These are phyloP conservation scores for Eruca vesicaria DNA, from an alignment of 441 rosid genomes.

Conservation along the genomic window DNA sequence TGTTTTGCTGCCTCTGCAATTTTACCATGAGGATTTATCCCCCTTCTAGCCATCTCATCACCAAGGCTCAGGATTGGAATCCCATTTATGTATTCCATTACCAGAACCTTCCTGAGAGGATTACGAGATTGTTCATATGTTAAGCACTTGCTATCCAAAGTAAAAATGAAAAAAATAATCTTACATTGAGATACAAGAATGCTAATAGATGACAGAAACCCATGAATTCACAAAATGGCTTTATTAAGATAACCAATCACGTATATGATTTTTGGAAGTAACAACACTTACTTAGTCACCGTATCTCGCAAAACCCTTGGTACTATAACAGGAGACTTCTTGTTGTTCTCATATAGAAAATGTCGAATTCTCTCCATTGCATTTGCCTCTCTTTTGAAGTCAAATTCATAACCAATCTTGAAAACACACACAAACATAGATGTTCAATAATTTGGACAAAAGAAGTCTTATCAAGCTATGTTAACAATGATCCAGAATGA, in stretches of 20 bases:
- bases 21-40: conserved; percentile 84
- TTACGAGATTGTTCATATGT: conserved; percentile 1
- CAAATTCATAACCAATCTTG: conserved; percentile 95
- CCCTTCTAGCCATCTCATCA: conserved; percentile 89
- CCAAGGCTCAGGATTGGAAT: conserved; percentile 89
- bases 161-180: background rate
- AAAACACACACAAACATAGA: conserved; percentile 8
- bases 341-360: conserved; percentile 73
- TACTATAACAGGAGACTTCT: conserved; percentile 76
- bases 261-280: background rate
- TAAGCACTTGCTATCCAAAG: background rate
- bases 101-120: conserved; percentile 63
- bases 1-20: conserved; percentile 87
- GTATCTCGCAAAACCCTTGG: conserved; percentile 61
- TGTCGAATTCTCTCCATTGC: conserved; percentile 81
- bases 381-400: conserved; percentile 78
- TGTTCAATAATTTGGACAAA: conserved; percentile 3
- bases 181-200: background rate
- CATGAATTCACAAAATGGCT: background rate
- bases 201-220: background rate
- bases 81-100: conserved; percentile 94
- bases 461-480: background rate
- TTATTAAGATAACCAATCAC: background rate
- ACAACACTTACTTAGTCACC: conserved; percentile 67
- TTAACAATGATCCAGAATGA: background rate